Evolutionary conservation across 306 rosid genomes (phyloP).

Genomic region (Casuarina equisetifolia): DNA sequence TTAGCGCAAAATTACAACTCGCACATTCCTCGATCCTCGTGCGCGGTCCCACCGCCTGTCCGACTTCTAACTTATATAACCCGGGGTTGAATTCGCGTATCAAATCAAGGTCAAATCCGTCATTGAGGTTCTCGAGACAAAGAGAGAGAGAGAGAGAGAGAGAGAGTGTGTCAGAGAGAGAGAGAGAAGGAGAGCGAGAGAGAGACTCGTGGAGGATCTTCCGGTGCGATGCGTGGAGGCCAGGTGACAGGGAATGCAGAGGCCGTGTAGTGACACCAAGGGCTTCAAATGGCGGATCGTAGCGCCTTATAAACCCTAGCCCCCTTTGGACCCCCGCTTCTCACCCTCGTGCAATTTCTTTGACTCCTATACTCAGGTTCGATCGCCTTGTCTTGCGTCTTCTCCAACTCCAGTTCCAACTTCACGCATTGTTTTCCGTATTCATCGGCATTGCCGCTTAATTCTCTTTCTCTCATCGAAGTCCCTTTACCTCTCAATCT

Average conservation of each 20-base stretch:
- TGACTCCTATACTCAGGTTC: conserved; percentile 15
- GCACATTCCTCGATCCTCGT: neutral
- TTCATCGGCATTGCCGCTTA: conserved; percentile 23
- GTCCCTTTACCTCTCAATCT: neutral
- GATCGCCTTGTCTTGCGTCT: neutral
- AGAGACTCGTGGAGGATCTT: conserved; percentile 38
- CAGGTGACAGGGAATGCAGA: conserved; percentile 26
- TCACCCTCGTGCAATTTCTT: neutral
- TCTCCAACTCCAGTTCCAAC: neutral
- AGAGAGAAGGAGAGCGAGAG: conserved; percentile 9
- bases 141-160: conserved; percentile 1
- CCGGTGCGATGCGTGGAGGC: conserved; percentile 42
- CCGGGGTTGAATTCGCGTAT: neutral
- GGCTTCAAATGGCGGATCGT: conserved; percentile 31
- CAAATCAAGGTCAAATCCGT: conserved; percentile 22
- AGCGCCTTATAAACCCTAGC: conserved; percentile 5
- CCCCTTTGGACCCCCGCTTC: neutral
- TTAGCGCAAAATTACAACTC: neutral
- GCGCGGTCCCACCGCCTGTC: neutral
- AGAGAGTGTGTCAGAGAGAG: neutral
- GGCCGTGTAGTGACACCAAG: conserved; percentile 9
- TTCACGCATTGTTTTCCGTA: neutral
- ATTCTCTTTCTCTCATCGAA: neutral
- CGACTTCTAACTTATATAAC: no score
- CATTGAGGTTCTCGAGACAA: neutral